Conservation (phyloP, 2,329 filamentous ascomycete genomes). For the Calonectria multiphialidica region DNA sequence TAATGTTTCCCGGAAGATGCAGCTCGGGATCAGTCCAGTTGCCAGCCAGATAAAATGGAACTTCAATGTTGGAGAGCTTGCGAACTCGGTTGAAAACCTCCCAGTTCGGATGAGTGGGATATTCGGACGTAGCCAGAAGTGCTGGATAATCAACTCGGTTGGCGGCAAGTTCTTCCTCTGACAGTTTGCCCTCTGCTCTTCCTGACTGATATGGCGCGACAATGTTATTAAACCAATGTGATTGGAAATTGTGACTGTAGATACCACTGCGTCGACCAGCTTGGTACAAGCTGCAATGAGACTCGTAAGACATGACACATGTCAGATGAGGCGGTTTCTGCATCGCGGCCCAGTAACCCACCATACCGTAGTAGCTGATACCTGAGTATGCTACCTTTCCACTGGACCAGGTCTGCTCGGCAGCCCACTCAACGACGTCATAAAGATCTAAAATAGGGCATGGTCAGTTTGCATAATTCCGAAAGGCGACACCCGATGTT, state of each 20-base stretch:
- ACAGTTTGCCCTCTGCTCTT: not conserved
- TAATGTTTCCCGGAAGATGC: slow-evolving; percentile 13
- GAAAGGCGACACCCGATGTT: too few species aligned
- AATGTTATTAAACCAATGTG: slow-evolving; percentile 16
- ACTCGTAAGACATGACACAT: slow-evolving; percentile 14
- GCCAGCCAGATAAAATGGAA: slow-evolving; percentile 10
- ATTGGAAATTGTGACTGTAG: slow-evolving; percentile 10
- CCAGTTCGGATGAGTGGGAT: not conserved
- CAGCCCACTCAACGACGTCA: slow-evolving; percentile 20
- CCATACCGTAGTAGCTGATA: slow-evolving; percentile 23
- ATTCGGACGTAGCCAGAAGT: not conserved
- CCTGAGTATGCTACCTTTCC: slow-evolving; percentile 6
- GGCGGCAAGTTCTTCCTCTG: not conserved
- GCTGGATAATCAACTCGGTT: slow-evolving; percentile 9
- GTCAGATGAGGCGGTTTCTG: slow-evolving; percentile 12
- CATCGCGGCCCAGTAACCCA: slow-evolving; percentile 14
- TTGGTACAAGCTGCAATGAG: slow-evolving; percentile 9
- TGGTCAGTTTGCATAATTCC: not conserved
- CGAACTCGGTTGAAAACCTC: not conserved
- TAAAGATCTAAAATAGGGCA: not conserved
- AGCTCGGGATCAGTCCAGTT: slow-evolving; percentile 20
- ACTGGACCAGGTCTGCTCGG: slow-evolving; percentile 3
- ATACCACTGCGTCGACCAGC: slow-evolving; percentile 1
- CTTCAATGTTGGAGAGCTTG: slow-evolving; percentile 1
- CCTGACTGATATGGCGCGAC: slow-evolving; percentile 7